These are phyloP conservation scores for Pythium dissimile DNA, from an alignment of 352 stramenopile species.

Conservation along the genomic window DNA sequence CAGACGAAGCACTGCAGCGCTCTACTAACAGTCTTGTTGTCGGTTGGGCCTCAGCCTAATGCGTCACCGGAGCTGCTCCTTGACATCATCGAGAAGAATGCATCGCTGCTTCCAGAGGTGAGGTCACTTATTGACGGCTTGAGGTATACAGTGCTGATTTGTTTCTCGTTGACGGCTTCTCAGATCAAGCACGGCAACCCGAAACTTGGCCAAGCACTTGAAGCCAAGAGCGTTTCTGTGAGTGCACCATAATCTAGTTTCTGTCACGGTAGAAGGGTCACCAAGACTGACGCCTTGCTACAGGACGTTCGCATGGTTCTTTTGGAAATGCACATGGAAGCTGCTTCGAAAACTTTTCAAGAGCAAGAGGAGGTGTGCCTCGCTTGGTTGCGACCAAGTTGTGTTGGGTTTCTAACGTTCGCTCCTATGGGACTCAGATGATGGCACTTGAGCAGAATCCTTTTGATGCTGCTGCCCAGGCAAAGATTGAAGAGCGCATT, in stretches of 20 bases:
- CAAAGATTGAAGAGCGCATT: conserved; percentile 83
- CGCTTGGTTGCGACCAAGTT: not conserved
- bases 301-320: conserved; percentile 82
- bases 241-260: no score
- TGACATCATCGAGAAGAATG: conserved; percentile 84
- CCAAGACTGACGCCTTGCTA: not conserved
- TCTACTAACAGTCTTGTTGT: no score
- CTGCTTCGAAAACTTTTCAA: conserved; percentile 70
- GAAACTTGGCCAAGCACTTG: conserved; percentile 57
- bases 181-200: conserved; percentile 63
- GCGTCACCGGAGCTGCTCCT: conserved; percentile 72
- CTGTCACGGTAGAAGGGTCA: no score
- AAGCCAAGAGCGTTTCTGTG: conserved; percentile 68
- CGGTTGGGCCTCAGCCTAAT: no score
- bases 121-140: not conserved
- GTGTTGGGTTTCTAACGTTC: not conserved
- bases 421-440: conserved; percentile 9
- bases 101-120: conserved; percentile 62
- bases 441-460: conserved; percentile 65
- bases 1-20: no score
- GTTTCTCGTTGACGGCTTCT: no score
- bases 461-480: conserved; percentile 71
- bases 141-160: not conserved
- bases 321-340: conserved; percentile 84
- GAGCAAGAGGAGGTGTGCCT: conserved; percentile 72